Conservation (phyloP, 1,139 yeast species). For the Suhomyces ambrosiae region DNA sequence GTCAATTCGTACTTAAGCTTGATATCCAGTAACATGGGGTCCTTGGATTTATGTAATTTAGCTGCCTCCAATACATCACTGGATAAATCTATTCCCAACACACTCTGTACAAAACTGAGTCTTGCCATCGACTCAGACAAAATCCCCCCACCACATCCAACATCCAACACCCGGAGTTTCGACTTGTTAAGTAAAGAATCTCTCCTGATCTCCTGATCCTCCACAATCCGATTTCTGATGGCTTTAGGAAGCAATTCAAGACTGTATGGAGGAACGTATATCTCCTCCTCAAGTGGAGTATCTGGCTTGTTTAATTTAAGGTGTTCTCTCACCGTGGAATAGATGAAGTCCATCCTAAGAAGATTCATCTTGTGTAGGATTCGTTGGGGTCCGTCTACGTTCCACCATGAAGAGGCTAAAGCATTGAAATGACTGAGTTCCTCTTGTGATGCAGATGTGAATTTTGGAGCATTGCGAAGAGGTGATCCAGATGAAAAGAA, state of each 20-base stretch:
- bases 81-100: conserved; percentile 84
- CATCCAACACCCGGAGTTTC: conserved; percentile 65
- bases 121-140: conserved; percentile 86
- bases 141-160: conserved; percentile 98
- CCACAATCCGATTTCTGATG: conserved; percentile 48
- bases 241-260: conserved; percentile 62
- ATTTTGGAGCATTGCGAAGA: conserved; percentile 12
- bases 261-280: conserved; percentile 80
- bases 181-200: conserved; percentile 37
- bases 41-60: conserved; percentile 60
- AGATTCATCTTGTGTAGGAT: conserved; percentile 93
- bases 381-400: conserved; percentile 87
- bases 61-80: conserved; percentile 84
- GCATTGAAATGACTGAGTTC: conserved; percentile 83
- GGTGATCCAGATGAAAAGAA: background rate
- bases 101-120: conserved; percentile 59
- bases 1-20: conserved; percentile 61
- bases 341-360: conserved; percentile 83
- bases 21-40: conserved; percentile 49
- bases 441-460: conserved; percentile 39
- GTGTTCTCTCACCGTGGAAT: conserved; percentile 53
- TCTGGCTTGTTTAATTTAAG: conserved; percentile 46
- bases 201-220: conserved; percentile 50
- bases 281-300: conserved; percentile 44
- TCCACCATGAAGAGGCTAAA: conserved; percentile 96